phyloP scores from a whole-genome alignment of 2,329 filamentous ascomycete genomes.

The Endocalyx cinctus region DNA sequence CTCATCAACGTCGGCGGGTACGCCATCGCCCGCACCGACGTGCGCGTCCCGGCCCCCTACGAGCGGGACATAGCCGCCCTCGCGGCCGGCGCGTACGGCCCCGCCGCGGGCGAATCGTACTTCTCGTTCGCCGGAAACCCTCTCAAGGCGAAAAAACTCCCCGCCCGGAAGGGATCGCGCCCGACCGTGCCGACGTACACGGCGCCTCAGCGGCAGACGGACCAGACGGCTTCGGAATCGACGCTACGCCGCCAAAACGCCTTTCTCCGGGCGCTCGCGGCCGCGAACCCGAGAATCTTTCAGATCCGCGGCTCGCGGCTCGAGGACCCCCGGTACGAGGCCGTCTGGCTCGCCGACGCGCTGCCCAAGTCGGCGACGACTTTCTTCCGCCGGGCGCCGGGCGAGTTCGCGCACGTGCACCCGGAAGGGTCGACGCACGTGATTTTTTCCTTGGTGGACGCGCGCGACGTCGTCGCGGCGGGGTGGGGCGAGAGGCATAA shows the following conservation, averaged over 20 bases:
- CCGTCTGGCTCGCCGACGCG: conserved; percentile 20
- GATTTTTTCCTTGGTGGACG: conserved; percentile 33
- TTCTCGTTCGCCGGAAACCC: conserved; percentile 6
- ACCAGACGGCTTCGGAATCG: conserved; percentile 12
- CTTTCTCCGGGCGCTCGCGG: conserved; percentile 19
- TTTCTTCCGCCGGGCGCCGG: conserved; percentile 13
- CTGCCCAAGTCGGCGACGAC: conserved; percentile 2
- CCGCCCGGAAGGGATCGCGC: conserved; percentile 16
- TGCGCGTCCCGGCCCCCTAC: conserved; percentile 23
- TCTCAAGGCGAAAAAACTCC: no score
- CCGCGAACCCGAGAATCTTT: conserved; percentile 24
- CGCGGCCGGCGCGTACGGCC: conserved; percentile 14
- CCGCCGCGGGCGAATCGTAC: conserved; percentile 19
- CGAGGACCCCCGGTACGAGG: conserved; percentile 27
- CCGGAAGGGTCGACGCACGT: conserved; percentile 35
- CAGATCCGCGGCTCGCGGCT: conserved; percentile 22
- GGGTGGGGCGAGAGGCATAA: conserved; percentile 38
- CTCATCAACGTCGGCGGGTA: conserved; percentile 30
- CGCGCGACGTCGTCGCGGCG: conserved; percentile 25
- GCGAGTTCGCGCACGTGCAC: conserved; percentile 36
- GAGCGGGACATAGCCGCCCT: conserved; percentile 8
- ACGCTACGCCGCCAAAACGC: conserved; percentile 17
- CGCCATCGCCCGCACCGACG: conserved; percentile 29
- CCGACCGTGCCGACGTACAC: conserved; percentile 31
- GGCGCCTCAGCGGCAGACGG: conserved; percentile 35